Evolutionary conservation across 768 basidiomycete species (phyloP).

Genomic region (Auriscalpium vulgare): DNA sequence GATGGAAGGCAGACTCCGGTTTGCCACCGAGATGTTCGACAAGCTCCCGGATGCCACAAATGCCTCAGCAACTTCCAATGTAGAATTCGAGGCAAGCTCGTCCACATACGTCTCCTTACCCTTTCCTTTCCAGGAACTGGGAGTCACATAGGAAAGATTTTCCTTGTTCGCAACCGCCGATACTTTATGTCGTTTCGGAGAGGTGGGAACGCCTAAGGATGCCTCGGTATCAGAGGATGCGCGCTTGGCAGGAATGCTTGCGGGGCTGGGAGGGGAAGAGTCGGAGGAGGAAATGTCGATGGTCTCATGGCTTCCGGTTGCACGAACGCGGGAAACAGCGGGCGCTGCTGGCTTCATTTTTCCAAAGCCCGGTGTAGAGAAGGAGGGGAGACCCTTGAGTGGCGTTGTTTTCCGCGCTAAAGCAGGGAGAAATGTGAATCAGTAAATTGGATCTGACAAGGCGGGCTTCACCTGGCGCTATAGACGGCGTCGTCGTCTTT

Average conservation of each 20-base stretch:
- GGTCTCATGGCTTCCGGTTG: constrained; percentile 3
- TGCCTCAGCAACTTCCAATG: background rate
- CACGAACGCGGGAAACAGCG: background rate
- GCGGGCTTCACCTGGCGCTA: background rate
- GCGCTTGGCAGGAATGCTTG: background rate
- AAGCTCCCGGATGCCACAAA: background rate
- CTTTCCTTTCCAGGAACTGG: background rate
- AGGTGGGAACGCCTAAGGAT: background rate
- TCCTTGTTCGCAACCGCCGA: background rate
- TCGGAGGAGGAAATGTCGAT: constrained; percentile 10
- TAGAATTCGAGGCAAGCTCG: background rate
- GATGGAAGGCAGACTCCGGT: background rate
- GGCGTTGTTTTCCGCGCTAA: background rate
- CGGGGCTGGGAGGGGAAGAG: background rate
- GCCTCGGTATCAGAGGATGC: background rate
- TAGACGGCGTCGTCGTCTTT: background rate
- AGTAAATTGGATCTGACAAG: background rate
- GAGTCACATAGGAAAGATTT: background rate
- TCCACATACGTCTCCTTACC: background rate
- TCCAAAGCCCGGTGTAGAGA: constrained; percentile 5
- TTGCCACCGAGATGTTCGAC: background rate
- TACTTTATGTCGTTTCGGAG: background rate
- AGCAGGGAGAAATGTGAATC: background rate
- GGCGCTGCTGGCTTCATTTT: constrained; percentile 6
- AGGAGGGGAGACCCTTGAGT: background rate